Percentiles rank a stretch among this genome's conserved stretches.
phyloP scores from a whole-genome alignment of 768 basidiomycete genomes.

The Lyophyllum atratum region DNA sequence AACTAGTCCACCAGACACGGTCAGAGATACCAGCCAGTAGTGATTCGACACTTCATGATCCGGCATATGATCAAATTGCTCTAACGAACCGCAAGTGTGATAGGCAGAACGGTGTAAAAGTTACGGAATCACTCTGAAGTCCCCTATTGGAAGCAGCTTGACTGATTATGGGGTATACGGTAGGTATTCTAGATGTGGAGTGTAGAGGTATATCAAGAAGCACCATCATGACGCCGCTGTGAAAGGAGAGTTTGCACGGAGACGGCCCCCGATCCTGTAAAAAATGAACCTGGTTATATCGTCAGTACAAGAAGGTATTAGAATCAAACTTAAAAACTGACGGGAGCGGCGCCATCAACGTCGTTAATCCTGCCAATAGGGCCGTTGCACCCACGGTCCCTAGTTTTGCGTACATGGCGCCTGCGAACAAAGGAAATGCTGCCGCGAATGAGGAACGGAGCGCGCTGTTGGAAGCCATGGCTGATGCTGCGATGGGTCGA shows the following conservation, averaged over 20 bases:
- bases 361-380: constrained; percentile 65
- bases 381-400: constrained; percentile 75
- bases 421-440: constrained; percentile 63
- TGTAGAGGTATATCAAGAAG: neutral
- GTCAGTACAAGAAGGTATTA: neutral
- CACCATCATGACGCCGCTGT: constrained; percentile 2
- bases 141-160: no score
- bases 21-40: no score
- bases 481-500: constrained; percentile 65
- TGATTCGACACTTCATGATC: no score
- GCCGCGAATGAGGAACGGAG: constrained; percentile 63
- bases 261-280: constrained; percentile 23
- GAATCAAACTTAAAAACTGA: constrained; percentile 28
- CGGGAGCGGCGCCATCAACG: constrained; percentile 64
- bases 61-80: no score
- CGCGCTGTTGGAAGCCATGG: constrained; percentile 67
- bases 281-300: constrained; percentile 21
- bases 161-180: neutral
- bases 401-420: constrained; percentile 67
- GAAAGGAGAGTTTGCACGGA: constrained; percentile 24
- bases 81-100: no score
- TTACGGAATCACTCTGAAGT: no score
- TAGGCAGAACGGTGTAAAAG: no score
- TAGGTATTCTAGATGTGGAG: neutral
- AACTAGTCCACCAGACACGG: no score